A percentile compares a stretch with the other conserved stretches of the same genome.
These are phyloP conservation scores for Musa acuminata DNA, from an alignment of 176 grass and related monocot genomes.

Conservation along the genomic window DNA sequence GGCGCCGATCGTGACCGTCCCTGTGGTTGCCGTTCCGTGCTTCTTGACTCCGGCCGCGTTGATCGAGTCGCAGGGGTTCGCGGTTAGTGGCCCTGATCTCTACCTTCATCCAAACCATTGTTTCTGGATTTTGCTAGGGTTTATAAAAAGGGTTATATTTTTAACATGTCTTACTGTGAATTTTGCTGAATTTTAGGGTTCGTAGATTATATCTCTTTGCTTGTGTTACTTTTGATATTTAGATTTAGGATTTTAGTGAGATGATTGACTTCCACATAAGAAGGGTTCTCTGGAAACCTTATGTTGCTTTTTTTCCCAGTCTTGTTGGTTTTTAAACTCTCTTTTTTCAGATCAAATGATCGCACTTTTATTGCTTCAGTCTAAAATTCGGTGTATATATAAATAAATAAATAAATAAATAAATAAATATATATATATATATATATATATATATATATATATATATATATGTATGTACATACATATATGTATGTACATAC, in stretches of 20 bases:
- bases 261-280: too few species aligned
- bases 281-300: not conserved
- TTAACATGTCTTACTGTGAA: not conserved
- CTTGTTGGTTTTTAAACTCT: not conserved
- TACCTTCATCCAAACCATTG: not conserved
- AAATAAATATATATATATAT: too few species aligned
- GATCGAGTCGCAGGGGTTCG: constrained; percentile 45
- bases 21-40: constrained; percentile 49
- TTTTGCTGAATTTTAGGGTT: not conserved
- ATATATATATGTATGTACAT: too few species aligned
- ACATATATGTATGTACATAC: too few species aligned
- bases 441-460: too few species aligned
- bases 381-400: not conserved
- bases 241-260: too few species aligned
- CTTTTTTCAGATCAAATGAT: not conserved
- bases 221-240: not conserved
- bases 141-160: too few species aligned
- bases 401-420: too few species aligned
- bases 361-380: not conserved
- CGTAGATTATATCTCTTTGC: not conserved
- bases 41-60: constrained; percentile 41
- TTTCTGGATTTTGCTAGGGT: too few species aligned
- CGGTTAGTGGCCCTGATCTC: constrained; percentile 39
- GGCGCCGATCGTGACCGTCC: constrained; percentile 35
- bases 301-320: not conserved